These are phyloP conservation scores for Beauveria sp. DNA, from an alignment of 2,329 filamentous ascomycete genomes.

Conservation along the genomic window DNA sequence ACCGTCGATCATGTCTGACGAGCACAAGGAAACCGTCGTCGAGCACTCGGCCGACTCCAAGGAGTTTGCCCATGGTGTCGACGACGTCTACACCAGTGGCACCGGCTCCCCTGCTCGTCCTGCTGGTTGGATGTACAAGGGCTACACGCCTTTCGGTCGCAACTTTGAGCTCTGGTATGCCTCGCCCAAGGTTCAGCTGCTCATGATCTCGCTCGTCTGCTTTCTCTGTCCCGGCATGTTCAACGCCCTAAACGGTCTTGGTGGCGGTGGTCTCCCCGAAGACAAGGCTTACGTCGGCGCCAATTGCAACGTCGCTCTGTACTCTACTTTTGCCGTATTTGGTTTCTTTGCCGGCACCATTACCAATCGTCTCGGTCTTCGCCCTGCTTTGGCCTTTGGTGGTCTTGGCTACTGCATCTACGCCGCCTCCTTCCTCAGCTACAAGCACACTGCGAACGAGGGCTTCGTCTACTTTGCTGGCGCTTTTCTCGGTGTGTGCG, in stretches of 20 bases:
- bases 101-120: conserved; percentile 27
- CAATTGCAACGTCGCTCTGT: conserved; percentile 56
- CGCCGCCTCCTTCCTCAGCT: conserved; percentile 61
- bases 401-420: conserved; percentile 74
- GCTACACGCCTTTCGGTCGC: conserved; percentile 43
- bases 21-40: conserved; percentile 7
- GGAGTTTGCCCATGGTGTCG: not conserved
- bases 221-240: conserved; percentile 67
- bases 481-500: conserved; percentile 68
- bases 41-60: conserved; percentile 10
- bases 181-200: conserved; percentile 62
- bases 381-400: conserved; percentile 60
- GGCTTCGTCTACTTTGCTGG: conserved; percentile 73
- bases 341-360: conserved; percentile 69
- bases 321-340: conserved; percentile 61
- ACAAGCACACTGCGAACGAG: conserved; percentile 57
- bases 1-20: conserved; percentile 8
- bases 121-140: conserved; percentile 61
- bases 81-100: not conserved
- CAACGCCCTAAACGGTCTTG: conserved; percentile 59
- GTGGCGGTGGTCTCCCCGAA: conserved; percentile 49
- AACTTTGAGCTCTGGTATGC: conserved; percentile 56
- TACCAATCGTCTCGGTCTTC: conserved; percentile 68
- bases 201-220: conserved; percentile 52
- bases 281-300: conserved; percentile 3